Base-by-base conservation (phyloP, 2,329 filamentous ascomycete genomes). In the Pochonia chlamydosporia region DNA sequence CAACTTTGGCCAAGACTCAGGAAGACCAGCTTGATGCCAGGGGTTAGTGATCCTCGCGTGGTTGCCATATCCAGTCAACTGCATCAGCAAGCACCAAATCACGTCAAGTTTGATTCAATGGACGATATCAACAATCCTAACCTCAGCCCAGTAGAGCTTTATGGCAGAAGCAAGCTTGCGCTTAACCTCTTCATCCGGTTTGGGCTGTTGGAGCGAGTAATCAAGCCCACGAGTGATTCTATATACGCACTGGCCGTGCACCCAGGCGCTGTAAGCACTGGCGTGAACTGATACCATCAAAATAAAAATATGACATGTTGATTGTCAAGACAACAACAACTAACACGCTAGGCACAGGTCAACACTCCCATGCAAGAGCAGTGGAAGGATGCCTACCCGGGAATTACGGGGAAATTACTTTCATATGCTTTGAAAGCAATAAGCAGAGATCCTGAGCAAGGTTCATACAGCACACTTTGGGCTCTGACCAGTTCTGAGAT, bases 371-470 rank as follows among this genome's bases (percentile, higher is more conserved):
- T 72, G 63, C 67, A 72, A 44, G 59, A 71, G 44, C 68, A 73
- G 48, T 73, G 68, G 68, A 71, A 72, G 48, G 66, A 70, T 14
- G 68, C 69, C 0, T 72, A 72, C 39, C 69, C 69, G 0, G 68
- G 68, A 0, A 53, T 73, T 0, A 60, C 63, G 0, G 70, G 70
- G 1, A 65, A 64, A 23, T 51, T 72, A 1, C 49, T 71, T 2
- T 61, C 64, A 0, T 65, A 56, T 48, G 56, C 59, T 0, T 69
- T 65, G 62, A 46, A 63, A 6, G 52, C 63, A 0, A 49, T 63
- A 2, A 63, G 70, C 2, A 61, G 70, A 0, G 62, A 63, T 24
- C 55, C 62, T 0, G 63, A 73, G 49, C 69, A 74, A 37, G 71
- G 70, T 1, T 63, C 70, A 0, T 73, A 67, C 56, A 71, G 67